Conservation (phyloP, 1,284 basidiomycete genomes). For the Prillingera fragicola region DNA sequence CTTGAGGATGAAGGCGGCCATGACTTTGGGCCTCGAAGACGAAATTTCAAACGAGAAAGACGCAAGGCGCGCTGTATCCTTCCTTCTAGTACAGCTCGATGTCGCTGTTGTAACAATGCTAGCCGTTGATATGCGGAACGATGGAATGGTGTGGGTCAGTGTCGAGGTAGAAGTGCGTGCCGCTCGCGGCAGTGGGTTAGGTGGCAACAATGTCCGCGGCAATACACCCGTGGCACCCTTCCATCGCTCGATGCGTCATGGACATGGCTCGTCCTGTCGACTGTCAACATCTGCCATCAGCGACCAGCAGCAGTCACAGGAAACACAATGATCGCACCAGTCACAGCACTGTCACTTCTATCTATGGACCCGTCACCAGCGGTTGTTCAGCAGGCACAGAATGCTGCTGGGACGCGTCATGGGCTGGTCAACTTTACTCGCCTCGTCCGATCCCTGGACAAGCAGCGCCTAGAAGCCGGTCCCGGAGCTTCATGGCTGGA, state of each 20-base stretch:
- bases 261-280: background rate
- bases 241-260: too few species aligned
- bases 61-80: background rate
- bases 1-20: background rate
- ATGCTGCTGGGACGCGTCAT: constrained; percentile 32
- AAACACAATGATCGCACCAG: constrained; percentile 4
- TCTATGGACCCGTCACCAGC: constrained; percentile 27
- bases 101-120: background rate
- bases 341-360: constrained; percentile 13
- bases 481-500: constrained; percentile 26
- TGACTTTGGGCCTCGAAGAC: background rate
- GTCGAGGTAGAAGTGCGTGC: background rate
- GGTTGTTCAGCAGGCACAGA: constrained; percentile 23
- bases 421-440: constrained; percentile 42
- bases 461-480: constrained; percentile 10
- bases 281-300: background rate
- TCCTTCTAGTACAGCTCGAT: background rate
- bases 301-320: background rate
- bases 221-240: background rate
- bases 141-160: constrained; percentile 6
- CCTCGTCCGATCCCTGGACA: constrained; percentile 36
- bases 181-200: background rate
- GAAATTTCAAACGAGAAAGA: background rate
- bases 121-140: constrained; percentile 1
- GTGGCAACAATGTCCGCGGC: background rate